Conservation (phyloP, 441 rosid genomes). For the Arabidopsis lyrata region DNA sequence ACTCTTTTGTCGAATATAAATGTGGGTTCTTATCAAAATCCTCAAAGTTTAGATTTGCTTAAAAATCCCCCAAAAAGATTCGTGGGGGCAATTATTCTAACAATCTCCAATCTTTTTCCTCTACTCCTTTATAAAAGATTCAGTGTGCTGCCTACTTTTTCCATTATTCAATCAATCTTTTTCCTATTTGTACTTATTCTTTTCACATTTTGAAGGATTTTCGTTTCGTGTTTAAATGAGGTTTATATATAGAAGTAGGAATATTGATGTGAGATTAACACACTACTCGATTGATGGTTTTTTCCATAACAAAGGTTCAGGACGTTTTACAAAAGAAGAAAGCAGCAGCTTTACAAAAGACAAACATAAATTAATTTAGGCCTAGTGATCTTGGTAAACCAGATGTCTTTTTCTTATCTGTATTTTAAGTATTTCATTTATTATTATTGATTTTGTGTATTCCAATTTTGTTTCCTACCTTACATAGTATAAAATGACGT, state of each 20-base stretch:
- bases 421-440: neutral
- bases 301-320: neutral
- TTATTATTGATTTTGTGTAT: neutral
- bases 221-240: neutral
- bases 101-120: slow-evolving; percentile 25
- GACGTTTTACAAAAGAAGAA: slow-evolving; percentile 2
- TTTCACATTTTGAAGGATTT: slow-evolving; percentile 33
- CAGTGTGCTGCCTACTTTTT: slow-evolving; percentile 42
- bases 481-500: neutral
- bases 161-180: slow-evolving; percentile 25
- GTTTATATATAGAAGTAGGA: slow-evolving; percentile 12
- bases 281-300: neutral
- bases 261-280: slow-evolving; percentile 9
- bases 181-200: slow-evolving; percentile 30
- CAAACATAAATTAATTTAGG: neutral
- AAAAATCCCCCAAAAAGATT: slow-evolving; percentile 34
- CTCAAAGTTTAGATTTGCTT: slow-evolving; percentile 29
- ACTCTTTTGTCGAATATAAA: slow-evolving; percentile 25
- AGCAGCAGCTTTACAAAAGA: slow-evolving; percentile 1
- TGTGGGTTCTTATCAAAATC: slow-evolving; percentile 28
- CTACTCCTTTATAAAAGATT: slow-evolving; percentile 38
- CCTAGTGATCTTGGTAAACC: neutral
- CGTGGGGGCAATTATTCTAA: slow-evolving; percentile 31
- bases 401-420: neutral
- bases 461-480: neutral